Evolutionary conservation across 306 rosid genomes (phyloP).

Genomic region (Hylodesmum podocarpum): DNA sequence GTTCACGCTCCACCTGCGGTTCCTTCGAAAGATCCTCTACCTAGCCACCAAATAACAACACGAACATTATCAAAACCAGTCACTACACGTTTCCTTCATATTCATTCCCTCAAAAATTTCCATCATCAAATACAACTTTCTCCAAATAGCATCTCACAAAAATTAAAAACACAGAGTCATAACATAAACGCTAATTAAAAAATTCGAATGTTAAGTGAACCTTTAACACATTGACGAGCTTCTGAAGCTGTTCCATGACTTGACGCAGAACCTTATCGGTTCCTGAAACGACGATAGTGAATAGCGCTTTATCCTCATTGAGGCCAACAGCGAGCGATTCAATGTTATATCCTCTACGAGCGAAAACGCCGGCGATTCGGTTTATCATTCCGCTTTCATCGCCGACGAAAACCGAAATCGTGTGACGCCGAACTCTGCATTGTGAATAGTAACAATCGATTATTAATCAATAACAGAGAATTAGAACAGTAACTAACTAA

Average conservation of each 20-base stretch:
- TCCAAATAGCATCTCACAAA: neutral
- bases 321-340: constrained; percentile 88
- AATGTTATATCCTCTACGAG: constrained; percentile 77
- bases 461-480: neutral
- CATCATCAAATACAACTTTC: neutral
- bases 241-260: constrained; percentile 76
- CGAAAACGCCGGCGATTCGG: constrained; percentile 78
- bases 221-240: constrained; percentile 76
- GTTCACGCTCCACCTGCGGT: constrained; percentile 82
- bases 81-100: neutral
- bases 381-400: constrained; percentile 92
- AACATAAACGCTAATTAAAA: neutral
- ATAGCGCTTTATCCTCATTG: constrained; percentile 72
- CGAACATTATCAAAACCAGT: constrained; percentile 5
- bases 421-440: constrained; percentile 63
- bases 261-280: constrained; percentile 59
- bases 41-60: constrained; percentile 33
- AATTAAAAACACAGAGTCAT: neutral
- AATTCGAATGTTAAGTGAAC: constrained; percentile 16
- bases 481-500: neutral
- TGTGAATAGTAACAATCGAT: neutral
- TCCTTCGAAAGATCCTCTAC: constrained; percentile 75
- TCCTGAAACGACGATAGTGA: constrained; percentile 74
- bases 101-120: neutral
- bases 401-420: constrained; percentile 82